Conservation (phyloP, 257 asterid genomes). For the Nicotiana knightiana region DNA sequence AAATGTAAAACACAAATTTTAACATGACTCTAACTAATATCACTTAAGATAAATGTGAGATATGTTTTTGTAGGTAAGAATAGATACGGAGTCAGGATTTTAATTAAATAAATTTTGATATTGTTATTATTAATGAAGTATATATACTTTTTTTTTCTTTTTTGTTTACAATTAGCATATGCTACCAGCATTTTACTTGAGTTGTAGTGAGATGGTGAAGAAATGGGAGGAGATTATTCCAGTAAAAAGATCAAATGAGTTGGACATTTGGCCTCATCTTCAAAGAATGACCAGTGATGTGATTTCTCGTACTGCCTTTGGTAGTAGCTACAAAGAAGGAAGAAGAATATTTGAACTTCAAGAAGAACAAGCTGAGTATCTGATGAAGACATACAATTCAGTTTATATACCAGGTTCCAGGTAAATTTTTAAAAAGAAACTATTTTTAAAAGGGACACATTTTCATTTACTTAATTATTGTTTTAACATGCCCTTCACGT, state of each 20-base stretch:
- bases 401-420: slow-evolving; percentile 40
- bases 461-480: too few species aligned
- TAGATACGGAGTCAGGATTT: too few species aligned
- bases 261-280: slow-evolving; percentile 41
- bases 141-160: too few species aligned
- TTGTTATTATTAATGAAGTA: neutral
- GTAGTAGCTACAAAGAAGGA: slow-evolving; percentile 46
- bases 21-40: too few species aligned
- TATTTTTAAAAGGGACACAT: too few species aligned
- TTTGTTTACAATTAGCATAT: slow-evolving; percentile 18
- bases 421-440: slow-evolving; percentile 11
- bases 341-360: slow-evolving; percentile 37
- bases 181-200: slow-evolving; percentile 34
- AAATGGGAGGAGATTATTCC: slow-evolving; percentile 32
- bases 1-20: too few species aligned
- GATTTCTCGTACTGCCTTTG: slow-evolving; percentile 44
- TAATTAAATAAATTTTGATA: too few species aligned
- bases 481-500: too few species aligned
- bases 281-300: slow-evolving; percentile 28
- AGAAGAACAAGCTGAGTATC: slow-evolving; percentile 29
- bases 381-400: slow-evolving; percentile 4
- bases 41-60: too few species aligned
- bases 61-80: too few species aligned
- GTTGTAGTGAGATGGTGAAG: slow-evolving; percentile 26
- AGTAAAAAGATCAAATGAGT: slow-evolving; percentile 15